Conservation (phyloP, 1,139 yeast species). For the Geotrichum klebahnii region DNA sequence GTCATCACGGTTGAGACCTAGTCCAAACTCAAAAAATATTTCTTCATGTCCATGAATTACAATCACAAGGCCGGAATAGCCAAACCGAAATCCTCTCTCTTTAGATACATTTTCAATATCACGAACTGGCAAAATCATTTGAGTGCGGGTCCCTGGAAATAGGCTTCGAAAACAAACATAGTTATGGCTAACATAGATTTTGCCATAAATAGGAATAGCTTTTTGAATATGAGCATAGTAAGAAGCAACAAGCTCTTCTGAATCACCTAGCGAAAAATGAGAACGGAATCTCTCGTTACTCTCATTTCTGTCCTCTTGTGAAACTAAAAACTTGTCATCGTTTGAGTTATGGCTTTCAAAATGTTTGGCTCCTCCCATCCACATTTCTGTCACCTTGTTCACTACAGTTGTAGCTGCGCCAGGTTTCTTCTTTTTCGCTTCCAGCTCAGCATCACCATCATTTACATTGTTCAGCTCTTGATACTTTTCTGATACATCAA, state of each 20-base stretch:
- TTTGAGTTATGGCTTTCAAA: slow-evolving; percentile 37
- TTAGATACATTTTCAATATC: slow-evolving; percentile 67
- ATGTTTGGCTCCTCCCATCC: slow-evolving; percentile 63
- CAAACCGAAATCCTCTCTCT: slow-evolving; percentile 62
- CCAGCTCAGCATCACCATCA: not conserved
- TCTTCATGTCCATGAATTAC: slow-evolving; percentile 73
- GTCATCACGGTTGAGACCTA: slow-evolving; percentile 66
- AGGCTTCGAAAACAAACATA: slow-evolving; percentile 74
- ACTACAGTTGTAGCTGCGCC: slow-evolving; percentile 24
- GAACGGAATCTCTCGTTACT: slow-evolving; percentile 54
- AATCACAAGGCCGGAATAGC: slow-evolving; percentile 65
- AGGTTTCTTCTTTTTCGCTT: slow-evolving; percentile 15
- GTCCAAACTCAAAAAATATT: slow-evolving; percentile 68
- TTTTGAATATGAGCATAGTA: slow-evolving; percentile 69
- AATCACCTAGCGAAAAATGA: slow-evolving; percentile 60
- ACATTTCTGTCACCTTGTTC: slow-evolving; percentile 50
- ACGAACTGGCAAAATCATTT: slow-evolving; percentile 74
- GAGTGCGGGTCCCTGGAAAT: slow-evolving; percentile 71
- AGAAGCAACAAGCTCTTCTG: slow-evolving; percentile 56
- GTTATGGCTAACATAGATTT: slow-evolving; percentile 63
- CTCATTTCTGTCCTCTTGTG: slow-evolving; percentile 44
- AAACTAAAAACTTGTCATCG: slow-evolving; percentile 45
- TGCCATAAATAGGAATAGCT: slow-evolving; percentile 76
- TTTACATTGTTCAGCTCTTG: not conserved
- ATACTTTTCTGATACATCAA: slow-evolving; percentile 7